A percentile compares a stretch with the other conserved stretches of the same genome.
phyloP scores from a whole-genome alignment of 164 flowering plant species.

The Magnolia sinica region DNA sequence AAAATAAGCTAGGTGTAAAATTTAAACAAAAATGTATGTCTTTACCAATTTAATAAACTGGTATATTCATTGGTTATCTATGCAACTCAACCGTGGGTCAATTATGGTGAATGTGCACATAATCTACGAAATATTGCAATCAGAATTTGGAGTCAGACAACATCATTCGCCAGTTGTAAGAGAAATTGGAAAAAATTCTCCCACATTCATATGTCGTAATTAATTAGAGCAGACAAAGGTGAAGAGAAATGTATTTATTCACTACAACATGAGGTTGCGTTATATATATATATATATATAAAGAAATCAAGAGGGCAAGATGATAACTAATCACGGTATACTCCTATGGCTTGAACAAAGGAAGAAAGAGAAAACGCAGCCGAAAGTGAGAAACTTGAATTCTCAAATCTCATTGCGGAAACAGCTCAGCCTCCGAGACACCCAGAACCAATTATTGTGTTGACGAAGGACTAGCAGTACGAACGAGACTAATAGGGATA shows the following conservation, averaged over 20 bases:
- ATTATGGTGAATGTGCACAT: neutral
- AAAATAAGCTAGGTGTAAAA: no score
- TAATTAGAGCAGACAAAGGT: neutral
- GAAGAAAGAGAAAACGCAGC: no score
- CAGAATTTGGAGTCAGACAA: neutral
- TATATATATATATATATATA: no score
- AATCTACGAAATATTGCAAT: neutral
- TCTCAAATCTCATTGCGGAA: no score
- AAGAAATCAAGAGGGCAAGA: neutral
- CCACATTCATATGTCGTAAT: neutral
- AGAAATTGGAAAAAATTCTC: neutral
- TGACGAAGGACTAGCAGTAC: no score
- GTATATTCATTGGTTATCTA: no score
- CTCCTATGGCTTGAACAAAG: no score
- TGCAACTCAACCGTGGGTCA: neutral
- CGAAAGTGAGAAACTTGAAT: no score
- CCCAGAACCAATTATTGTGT: no score
- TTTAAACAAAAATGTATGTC: neutral
- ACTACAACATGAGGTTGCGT: neutral
- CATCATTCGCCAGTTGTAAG: neutral
- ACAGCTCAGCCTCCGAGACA: no score
- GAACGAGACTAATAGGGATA: no score
- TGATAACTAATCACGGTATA: neutral
- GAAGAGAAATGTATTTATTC: neutral
- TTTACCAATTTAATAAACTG: neutral